A percentile compares a stretch with the other conserved stretches of the same genome.
phyloP scores from a whole-genome alignment of 73 alveolate genomes.

The Uronychia binucleata region DNA sequence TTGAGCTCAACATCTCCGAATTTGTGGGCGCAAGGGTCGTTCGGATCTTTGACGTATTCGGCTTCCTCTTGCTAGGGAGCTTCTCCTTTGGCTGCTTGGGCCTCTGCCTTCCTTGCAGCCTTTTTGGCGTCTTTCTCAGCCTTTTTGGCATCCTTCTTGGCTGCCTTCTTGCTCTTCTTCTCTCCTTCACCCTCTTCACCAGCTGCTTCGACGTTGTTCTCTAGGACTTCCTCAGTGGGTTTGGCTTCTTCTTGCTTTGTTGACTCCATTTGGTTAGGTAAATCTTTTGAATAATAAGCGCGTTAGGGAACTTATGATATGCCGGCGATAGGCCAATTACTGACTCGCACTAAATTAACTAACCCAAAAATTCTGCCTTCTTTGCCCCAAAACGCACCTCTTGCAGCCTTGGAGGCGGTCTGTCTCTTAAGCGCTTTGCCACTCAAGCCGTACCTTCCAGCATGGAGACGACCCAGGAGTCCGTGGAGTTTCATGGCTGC shows the following conservation, averaged over 20 bases:
- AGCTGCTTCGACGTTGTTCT: background rate
- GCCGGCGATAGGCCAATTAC: background rate
- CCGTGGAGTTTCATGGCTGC: no score
- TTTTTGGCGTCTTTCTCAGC: slow-evolving; percentile 34
- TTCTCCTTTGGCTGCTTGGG: slow-evolving; percentile 55
- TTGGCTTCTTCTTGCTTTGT: background rate
- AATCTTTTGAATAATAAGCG: background rate
- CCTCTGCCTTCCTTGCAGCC: slow-evolving; percentile 49
- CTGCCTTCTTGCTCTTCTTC: slow-evolving; percentile 17
- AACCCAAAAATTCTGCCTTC: no score
- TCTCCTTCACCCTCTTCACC: slow-evolving; percentile 10
- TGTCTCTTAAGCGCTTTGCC: no score
- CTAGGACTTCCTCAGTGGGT: background rate
- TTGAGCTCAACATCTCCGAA: slow-evolving; percentile 55
- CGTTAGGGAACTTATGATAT: background rate
- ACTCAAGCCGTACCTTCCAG: no score
- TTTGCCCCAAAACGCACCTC: no score
- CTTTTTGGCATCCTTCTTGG: slow-evolving; percentile 49
- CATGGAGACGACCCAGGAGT: no score
- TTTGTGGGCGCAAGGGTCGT: slow-evolving; percentile 51
- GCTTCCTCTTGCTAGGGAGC: slow-evolving; percentile 47
- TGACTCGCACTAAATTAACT: no score
- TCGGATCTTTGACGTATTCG: slow-evolving; percentile 59
- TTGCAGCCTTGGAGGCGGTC: no score
- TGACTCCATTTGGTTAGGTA: background rate